Percentiles rank a stretch among this genome's conserved stretches.
These are phyloP conservation scores for Boletus huronensis DNA, from an alignment of 768 basidiomycete species.

Conservation along the genomic window DNA sequence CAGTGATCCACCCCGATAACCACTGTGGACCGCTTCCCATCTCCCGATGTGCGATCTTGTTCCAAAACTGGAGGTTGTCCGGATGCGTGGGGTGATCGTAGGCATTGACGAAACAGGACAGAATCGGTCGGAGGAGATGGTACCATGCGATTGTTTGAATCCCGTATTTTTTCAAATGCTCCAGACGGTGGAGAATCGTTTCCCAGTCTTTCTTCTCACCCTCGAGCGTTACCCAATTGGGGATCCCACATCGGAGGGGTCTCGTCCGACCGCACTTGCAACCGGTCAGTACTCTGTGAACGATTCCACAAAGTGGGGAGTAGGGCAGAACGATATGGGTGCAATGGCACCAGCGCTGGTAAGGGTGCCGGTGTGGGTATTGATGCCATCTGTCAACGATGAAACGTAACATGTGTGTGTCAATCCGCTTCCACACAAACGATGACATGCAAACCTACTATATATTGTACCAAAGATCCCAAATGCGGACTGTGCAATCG, in stretches of 20 bases:
- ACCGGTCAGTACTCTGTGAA: constrained; percentile 30
- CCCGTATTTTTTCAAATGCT: constrained; percentile 38
- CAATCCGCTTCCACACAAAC: background rate
- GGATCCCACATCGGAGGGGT: constrained; percentile 37
- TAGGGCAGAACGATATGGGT: constrained; percentile 25
- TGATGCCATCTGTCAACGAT: constrained; percentile 8
- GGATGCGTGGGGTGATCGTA: constrained; percentile 32
- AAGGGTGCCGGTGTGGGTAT: background rate
- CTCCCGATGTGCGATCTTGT: constrained; percentile 30
- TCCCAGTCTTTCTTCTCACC: constrained; percentile 41
- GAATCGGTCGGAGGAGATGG: constrained; percentile 38
- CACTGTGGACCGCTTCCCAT: constrained; percentile 27
- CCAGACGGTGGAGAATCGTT: constrained; percentile 34
- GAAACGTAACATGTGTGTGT: background rate
- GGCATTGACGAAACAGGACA: constrained; percentile 35
- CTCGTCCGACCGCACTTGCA: constrained; percentile 22
- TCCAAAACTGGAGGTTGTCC: constrained; percentile 39
- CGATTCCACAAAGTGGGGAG: constrained; percentile 24
- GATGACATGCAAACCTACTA: constrained; percentile 8
- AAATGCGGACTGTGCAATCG: too few relatives aligned
- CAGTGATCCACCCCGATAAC: constrained; percentile 41
- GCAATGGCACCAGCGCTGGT: background rate
- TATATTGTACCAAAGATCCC: too few relatives aligned
- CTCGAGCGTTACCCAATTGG: constrained; percentile 43
- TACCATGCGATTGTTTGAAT: constrained; percentile 37